phyloP scores from a whole-genome alignment of 371 early-diverging fungal genomes.

The Circinella minor region DNA sequence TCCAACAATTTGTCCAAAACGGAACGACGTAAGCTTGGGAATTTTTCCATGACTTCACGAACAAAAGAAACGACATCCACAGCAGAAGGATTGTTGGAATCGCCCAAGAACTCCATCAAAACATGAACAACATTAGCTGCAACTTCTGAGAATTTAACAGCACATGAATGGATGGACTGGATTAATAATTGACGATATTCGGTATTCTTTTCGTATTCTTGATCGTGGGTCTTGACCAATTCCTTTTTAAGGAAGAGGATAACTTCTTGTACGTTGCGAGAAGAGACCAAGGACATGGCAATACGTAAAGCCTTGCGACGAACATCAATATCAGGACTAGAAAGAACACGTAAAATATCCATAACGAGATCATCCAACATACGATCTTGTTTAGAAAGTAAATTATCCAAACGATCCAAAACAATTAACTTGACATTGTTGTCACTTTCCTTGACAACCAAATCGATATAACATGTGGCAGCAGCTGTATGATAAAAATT shows the following conservation, averaged over 20 bases:
- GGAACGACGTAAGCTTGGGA: slow-evolving; percentile 81
- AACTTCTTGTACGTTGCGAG: slow-evolving; percentile 93
- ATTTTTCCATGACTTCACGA: slow-evolving; percentile 95
- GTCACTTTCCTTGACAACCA: slow-evolving; percentile 92
- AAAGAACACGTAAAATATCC: slow-evolving; percentile 66
- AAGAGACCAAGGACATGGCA: slow-evolving; percentile 87
- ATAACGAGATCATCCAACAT: slow-evolving; percentile 90
- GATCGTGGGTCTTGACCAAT: slow-evolving; percentile 87
- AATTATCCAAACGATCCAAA: slow-evolving; percentile 86
- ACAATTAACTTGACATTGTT: slow-evolving; percentile 98
- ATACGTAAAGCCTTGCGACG: slow-evolving; percentile 87
- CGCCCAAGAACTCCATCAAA: slow-evolving; percentile 92
- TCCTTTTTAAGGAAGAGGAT: slow-evolving; percentile 92
- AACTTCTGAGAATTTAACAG: slow-evolving; percentile 94
- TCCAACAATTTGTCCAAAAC: slow-evolving; percentile 83
- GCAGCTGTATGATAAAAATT: slow-evolving; percentile 61
- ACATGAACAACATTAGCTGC: slow-evolving; percentile 94
- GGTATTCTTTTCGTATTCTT: slow-evolving; percentile 88
- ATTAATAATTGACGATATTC: slow-evolving; percentile 95
- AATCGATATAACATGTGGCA: slow-evolving; percentile 87
- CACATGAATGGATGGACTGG: slow-evolving; percentile 95
- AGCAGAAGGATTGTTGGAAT: slow-evolving; percentile 88
- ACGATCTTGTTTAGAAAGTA: slow-evolving; percentile 84
- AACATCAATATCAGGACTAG: slow-evolving; percentile 95
- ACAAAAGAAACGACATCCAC: slow-evolving; percentile 96